Evolutionary conservation across 495 filamentous ascomycete genomes (phyloP).

Genomic region (Penicillium turbatum): DNA sequence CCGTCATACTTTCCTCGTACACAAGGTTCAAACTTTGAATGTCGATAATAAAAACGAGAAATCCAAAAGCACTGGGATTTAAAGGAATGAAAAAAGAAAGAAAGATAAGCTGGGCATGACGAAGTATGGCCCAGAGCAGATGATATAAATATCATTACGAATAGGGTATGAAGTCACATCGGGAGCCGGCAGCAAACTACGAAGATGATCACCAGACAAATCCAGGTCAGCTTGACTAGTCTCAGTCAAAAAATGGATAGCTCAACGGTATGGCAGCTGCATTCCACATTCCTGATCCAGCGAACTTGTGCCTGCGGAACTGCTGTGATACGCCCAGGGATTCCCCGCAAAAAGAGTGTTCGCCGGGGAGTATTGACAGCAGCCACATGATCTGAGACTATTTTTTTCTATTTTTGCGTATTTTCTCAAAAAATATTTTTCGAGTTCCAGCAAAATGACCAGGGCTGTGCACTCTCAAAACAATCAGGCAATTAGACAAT

Average conservation of each 20-base stretch:
- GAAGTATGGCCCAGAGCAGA: slow-evolving; percentile 5
- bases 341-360: slow-evolving; percentile 28
- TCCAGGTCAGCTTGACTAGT: slow-evolving; percentile 17
- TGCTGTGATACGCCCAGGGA: slow-evolving; percentile 31
- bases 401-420: not conserved
- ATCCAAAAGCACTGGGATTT: not conserved
- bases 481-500: not conserved
- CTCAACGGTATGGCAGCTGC: slow-evolving; percentile 13
- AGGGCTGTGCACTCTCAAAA: slow-evolving; percentile 10
- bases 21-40: not conserved
- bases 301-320: slow-evolving; percentile 14
- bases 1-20: slow-evolving; percentile 28
- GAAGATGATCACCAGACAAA: slow-evolving; percentile 5
- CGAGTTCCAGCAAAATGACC: not conserved
- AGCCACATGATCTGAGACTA: slow-evolving; percentile 10
- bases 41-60: not conserved
- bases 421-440: no score
- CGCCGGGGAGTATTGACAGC: slow-evolving; percentile 10
- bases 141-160: slow-evolving; percentile 12
- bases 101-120: slow-evolving; percentile 13
- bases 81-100: slow-evolving; percentile 13
- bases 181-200: slow-evolving; percentile 12
- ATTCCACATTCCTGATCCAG: slow-evolving; percentile 28
- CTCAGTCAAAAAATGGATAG: slow-evolving; percentile 12
- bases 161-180: slow-evolving; percentile 13